Conservation (phyloP, 495 filamentous ascomycete genomes). For the Aspergillus sclerotioniger region DNA sequence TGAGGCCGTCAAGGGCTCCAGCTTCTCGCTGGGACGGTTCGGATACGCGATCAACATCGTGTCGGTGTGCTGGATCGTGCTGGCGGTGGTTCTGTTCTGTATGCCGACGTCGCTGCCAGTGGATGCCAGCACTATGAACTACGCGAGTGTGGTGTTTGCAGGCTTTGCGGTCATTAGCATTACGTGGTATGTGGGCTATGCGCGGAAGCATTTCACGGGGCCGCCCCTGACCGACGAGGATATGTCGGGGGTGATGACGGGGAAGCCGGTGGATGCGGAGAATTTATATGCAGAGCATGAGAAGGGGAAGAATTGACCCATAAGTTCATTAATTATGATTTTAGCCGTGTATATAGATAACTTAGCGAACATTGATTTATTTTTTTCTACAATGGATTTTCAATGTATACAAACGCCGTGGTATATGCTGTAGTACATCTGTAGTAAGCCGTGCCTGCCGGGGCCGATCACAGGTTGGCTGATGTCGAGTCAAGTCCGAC, state of each 20-base stretch:
- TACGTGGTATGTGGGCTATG: constrained; percentile 68
- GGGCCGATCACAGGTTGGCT: neutral
- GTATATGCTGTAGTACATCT: neutral
- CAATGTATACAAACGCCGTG: neutral
- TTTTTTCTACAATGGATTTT: too few species aligned
- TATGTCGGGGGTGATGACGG: constrained; percentile 36
- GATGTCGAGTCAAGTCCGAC: constrained; percentile 25
- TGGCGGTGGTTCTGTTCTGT: constrained; percentile 54
- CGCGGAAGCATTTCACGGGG: constrained; percentile 66
- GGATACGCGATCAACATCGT: constrained; percentile 52
- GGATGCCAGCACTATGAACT: constrained; percentile 50
- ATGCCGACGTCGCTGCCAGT: constrained; percentile 56
- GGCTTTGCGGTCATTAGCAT: constrained; percentile 55
- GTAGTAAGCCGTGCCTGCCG: neutral
- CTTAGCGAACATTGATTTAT: neutral
- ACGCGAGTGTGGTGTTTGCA: constrained; percentile 63
- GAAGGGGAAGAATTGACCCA: constrained; percentile 19
- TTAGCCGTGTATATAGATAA: neutral
- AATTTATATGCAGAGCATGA: constrained; percentile 22
- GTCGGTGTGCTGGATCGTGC: constrained; percentile 49
- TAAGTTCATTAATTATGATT: constrained; percentile 1
- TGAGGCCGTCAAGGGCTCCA: constrained; percentile 42
- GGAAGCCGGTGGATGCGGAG: constrained; percentile 27
- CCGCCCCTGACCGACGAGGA: constrained; percentile 55
- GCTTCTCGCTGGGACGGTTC: constrained; percentile 51